Evolutionary conservation across 345 rosid species (phyloP).

Genomic region (Rhizophora apiculata): DNA sequence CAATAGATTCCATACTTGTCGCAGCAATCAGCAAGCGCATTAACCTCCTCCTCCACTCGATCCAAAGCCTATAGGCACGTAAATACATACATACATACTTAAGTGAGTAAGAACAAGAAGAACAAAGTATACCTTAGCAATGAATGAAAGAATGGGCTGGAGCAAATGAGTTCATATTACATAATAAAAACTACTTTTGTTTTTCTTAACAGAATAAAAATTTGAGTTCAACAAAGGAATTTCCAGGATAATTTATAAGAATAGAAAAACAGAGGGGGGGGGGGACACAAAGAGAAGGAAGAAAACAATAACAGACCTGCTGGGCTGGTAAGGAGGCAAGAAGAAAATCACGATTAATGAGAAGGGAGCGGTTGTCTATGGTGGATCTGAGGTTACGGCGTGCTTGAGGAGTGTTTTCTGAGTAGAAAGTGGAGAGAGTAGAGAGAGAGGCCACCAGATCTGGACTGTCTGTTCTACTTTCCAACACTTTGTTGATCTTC

Average conservation of each 20-base stretch:
- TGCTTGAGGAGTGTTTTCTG: constrained; percentile 76
- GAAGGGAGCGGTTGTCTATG: constrained; percentile 90
- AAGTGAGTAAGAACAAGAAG: no score
- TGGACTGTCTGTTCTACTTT: constrained; percentile 81
- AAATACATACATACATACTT: background rate
- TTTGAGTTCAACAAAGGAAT: background rate
- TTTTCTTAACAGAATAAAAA: background rate
- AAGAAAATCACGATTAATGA: constrained; percentile 76
- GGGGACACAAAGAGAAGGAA: background rate
- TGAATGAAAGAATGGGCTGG: no score
- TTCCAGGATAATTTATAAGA: no score
- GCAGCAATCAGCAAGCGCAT: constrained; percentile 86
- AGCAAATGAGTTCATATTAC: no score
- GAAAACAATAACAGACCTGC: constrained; percentile 25
- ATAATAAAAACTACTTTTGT: background rate
- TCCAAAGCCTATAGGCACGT: constrained; percentile 56
- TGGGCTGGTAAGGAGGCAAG: constrained; percentile 72
- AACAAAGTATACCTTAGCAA: no score
- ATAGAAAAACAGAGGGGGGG: background rate
- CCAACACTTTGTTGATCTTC: constrained; percentile 90
- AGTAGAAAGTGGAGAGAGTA: constrained; percentile 79
- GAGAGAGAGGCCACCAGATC: constrained; percentile 77
- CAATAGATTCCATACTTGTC: constrained; percentile 45
- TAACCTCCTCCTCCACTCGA: constrained; percentile 92
- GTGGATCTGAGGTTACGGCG: constrained; percentile 98